Percentiles rank a stretch among this genome's conserved stretches.
Evolutionary conservation across 106 monocot genomes (phyloP).

Genomic region (Platanthera zijinensis): DNA sequence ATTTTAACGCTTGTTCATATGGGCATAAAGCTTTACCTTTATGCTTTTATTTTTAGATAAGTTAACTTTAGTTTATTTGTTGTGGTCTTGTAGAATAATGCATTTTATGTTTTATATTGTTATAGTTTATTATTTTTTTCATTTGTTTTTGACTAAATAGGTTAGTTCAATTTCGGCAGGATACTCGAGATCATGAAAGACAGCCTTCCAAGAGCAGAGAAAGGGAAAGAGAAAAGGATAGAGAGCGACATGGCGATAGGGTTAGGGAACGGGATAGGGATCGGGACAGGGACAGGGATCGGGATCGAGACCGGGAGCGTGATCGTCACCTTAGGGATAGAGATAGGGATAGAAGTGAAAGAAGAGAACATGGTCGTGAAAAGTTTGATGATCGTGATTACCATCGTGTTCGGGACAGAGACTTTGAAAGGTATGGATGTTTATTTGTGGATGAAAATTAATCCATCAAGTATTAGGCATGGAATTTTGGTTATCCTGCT

Average conservation of each 20-base stretch:
- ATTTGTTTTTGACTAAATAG: not conserved
- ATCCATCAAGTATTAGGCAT: not conserved
- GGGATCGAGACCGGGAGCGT: constrained; percentile 6
- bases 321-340: constrained; percentile 9
- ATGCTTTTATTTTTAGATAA: too few species aligned
- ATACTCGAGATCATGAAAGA: constrained; percentile 11
- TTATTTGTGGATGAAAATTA: not conserved
- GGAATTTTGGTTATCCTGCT: not conserved
- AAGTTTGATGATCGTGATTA: constrained; percentile 10
- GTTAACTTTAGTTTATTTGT: not conserved
- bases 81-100: not conserved
- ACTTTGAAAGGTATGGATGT: constrained; percentile 10
- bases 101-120: not conserved
- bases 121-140: not conserved
- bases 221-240: constrained; percentile 15
- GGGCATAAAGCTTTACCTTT: too few species aligned
- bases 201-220: constrained; percentile 16
- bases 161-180: constrained; percentile 7
- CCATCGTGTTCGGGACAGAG: constrained; percentile 10
- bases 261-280: constrained; percentile 4
- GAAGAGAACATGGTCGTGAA: constrained; percentile 6
- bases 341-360: constrained; percentile 17
- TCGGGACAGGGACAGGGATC: not conserved
- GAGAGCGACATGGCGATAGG: not conserved
- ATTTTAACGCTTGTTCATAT: too few species aligned